Base-by-base conservation (phyloP, 352 stramenopile genomes). In the Pythium brassicae region DNA sequence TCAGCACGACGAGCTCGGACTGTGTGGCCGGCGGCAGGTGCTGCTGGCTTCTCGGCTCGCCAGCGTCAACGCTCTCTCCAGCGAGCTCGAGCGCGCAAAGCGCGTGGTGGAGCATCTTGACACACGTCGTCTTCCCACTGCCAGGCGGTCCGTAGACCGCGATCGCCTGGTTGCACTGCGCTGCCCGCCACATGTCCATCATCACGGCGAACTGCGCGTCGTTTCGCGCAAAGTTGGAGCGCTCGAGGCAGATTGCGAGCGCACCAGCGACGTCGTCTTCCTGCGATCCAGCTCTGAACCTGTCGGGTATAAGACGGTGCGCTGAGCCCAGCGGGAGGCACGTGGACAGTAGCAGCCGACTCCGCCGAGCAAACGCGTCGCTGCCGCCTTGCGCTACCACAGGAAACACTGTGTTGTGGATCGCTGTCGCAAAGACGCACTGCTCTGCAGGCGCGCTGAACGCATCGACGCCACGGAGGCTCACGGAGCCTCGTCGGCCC, bases 81-180 rank as follows among this genome's bases (percentile, higher is more conserved):
- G 65, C 68, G 17, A 72, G 22, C 23, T 83, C 72, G 14, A 89
- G 55, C 0, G 74, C 78, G 20, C 63, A 48, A 8, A 89, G 55
- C 11, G 78, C 76, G 11, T 72, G 66, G 42, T 86, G 74, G 0
- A 89, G 56, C 3, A 59, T 67, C 23, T 58, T 76, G 49, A 89
- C 66, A 26, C 72, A 84, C 3, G 65, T 74, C 3, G 59, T 75
- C 45, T 89, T 89, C 4, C 78, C 78, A 32, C 59, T 63, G 7
- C 64, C 76, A 12, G 55, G 12, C 26, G 40, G 9, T n/a, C 78
- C 78, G 17, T 76, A 66, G 0, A 89, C 66, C 25, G 83, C 23
- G 4, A 74, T 61, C 15, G 57, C 51, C 26, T 56, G 44, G 39
- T 69, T 63, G 0, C n/a, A 56, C 22, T 76, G 62, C 2, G 84